Conservation (phyloP, 1,284 basidiomycete species). For the Pseudozyma sp. region DNA sequence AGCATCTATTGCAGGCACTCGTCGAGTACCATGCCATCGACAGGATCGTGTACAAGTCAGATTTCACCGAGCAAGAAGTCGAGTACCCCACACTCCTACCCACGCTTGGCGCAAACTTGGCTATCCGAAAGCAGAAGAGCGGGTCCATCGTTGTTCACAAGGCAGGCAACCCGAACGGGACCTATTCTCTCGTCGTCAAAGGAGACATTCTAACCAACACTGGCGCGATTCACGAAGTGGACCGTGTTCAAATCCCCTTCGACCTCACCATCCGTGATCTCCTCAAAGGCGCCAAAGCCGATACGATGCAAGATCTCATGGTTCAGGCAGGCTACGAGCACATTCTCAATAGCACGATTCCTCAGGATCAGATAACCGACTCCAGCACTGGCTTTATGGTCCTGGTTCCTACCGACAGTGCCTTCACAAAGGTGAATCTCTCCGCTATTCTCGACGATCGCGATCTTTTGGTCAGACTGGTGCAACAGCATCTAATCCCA, state of each 20-base stretch:
- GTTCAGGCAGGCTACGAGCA: constrained; percentile 75
- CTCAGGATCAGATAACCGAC: constrained; percentile 8
- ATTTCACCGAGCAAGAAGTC: constrained; percentile 70
- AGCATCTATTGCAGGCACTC: constrained; percentile 80
- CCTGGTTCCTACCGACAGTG: constrained; percentile 89
- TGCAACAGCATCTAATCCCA: constrained; percentile 89
- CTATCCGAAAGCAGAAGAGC: constrained; percentile 38
- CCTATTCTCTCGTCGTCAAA: constrained; percentile 60
- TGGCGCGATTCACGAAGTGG: constrained; percentile 90
- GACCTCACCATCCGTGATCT: constrained; percentile 84
- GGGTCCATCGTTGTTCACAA: constrained; percentile 49
- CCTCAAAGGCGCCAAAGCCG: constrained; percentile 81
- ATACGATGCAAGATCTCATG: constrained; percentile 86
- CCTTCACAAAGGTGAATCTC: constrained; percentile 89
- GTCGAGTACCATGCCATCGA: constrained; percentile 86
- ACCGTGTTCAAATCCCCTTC: constrained; percentile 85
- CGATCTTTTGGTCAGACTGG: constrained; percentile 75
- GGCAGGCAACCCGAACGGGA: constrained; percentile 19
- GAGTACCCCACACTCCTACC: constrained; percentile 64
- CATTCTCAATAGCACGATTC: constrained; percentile 82
- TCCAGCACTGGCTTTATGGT: constrained; percentile 69
- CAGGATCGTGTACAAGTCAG: constrained; percentile 79
- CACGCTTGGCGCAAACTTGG: constrained; percentile 27
- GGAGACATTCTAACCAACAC: constrained; percentile 82
- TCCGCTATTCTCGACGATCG: constrained; percentile 76